phyloP scores from a whole-genome alignment of 2,329 filamentous ascomycete species.

The Neofusicoccum kwambonambiense region DNA sequence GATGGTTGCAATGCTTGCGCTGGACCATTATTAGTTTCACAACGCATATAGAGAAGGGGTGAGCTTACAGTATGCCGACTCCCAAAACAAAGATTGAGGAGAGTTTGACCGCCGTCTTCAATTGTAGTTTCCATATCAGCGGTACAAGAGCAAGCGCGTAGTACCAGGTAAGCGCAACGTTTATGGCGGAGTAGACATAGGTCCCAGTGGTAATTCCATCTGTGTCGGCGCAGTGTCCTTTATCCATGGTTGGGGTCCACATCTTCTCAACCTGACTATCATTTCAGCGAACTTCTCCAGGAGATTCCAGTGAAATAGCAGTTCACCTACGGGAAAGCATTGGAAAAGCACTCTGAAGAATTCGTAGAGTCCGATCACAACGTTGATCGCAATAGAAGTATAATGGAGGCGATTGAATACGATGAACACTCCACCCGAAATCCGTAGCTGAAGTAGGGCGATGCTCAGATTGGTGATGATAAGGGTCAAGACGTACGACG shows the following conservation, averaged over 20 bases:
- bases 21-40: not conserved
- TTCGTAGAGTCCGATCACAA: not conserved
- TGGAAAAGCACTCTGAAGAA: conserved; percentile 2
- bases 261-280: not conserved
- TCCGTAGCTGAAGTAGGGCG: conserved; percentile 1
- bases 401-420: conserved; percentile 1
- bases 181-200: not conserved
- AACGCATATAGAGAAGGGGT: not conserved
- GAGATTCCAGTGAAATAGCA: not conserved
- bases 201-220: not conserved
- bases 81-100: not conserved
- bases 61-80: not conserved
- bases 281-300: not conserved
- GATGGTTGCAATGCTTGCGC: conserved; percentile 10
- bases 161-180: conserved; percentile 5
- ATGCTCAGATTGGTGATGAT: conserved; percentile 6
- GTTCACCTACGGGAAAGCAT: not conserved
- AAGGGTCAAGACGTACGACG: not conserved
- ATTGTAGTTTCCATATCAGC: conserved; percentile 2
- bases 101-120: conserved; percentile 1
- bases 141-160: conserved; percentile 7
- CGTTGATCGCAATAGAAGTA: not conserved
- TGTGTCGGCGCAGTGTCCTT: not conserved
- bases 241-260: not conserved
- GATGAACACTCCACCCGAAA: not conserved